Conservation (phyloP, 106 monocot genomes). For the Acorus calamus region DNA sequence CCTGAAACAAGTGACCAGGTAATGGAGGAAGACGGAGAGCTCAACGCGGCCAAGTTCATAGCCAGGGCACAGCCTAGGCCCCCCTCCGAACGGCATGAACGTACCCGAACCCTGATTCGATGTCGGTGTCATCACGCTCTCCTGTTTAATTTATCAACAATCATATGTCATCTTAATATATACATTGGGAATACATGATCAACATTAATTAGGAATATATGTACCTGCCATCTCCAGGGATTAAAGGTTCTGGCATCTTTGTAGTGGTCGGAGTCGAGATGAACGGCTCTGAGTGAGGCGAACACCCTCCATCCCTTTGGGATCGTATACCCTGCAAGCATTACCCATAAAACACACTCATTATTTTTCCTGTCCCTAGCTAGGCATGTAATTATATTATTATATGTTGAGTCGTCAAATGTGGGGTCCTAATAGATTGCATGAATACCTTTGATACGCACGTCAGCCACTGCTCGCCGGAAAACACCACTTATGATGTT, state of each 20-base stretch:
- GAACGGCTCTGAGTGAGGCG: conserved; percentile 74
- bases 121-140: not conserved
- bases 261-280: conserved; percentile 53
- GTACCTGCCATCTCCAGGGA: conserved; percentile 92
- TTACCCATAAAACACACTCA: no score
- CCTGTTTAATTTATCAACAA: not conserved
- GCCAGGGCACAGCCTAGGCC: conserved; percentile 74
- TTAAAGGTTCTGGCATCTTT: conserved; percentile 69
- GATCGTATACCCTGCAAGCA: conserved; percentile 50
- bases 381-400: no score
- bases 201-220: not conserved
- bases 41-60: conserved; percentile 79
- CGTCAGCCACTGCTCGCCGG: conserved; percentile 55
- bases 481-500: conserved; percentile 90
- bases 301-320: conserved; percentile 93
- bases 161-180: no score
- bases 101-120: conserved; percentile 7
- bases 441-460: conserved; percentile 60
- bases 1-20: conserved; percentile 69
- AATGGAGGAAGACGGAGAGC: conserved; percentile 80
- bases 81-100: conserved; percentile 81
- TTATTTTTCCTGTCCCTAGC: no score
- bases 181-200: no score
- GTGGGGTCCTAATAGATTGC: no score
- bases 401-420: no score